Evolutionary conservation across 352 stramenopile species (phyloP), one percentile per base, ranked within the genome.

Genomic region (Pythium graminicola): DNA sequence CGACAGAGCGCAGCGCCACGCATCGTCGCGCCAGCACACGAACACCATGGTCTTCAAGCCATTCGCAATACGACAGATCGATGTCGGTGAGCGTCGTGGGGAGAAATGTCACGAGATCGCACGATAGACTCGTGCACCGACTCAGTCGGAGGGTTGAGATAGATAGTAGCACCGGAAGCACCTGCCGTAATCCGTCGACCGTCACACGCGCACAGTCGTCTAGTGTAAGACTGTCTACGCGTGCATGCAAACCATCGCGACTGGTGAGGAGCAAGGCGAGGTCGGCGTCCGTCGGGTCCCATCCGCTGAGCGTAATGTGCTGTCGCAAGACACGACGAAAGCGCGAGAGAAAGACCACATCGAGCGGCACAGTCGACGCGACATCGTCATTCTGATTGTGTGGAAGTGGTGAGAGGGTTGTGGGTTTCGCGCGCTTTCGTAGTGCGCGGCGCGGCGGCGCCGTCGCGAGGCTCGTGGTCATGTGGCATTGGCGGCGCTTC

Each of bases 61-160:
- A 89, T 20, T 86, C 76, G 28, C 76, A 89, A 22, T 77, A 67
- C 14, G 69, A 70, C n/a, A 87, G 62, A 26, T 81, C 64, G 42
- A 89, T 39, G 31, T 81, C 68, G 1, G 60, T 64, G 11, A 87
- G 63, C 2, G 49, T 35, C 10, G 22, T 5, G 0, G 69, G 66
- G 0, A 78, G 59, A 4, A 47, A 7, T 1, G 6, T 10, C 10
- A 70, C 27, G 28, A 56, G 31, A 16, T 60, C 48, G 9, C 39
- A 5, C 1, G 45, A 52, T 16, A 78, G 44, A 6, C 8, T 50
- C 6, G 51, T 42, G 33, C 69, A 78, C 35, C 35, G 50, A 11
- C 50, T 52, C 0, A 78, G 33, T 7, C 53, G 52, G 20, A 78
- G 32, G 16, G 36, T 1, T 26, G 28, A 20, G 41, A 32, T 33